Percentiles rank a stretch among this genome's conserved stretches.
These are phyloP conservation scores for Didymella lethalis DNA, from an alignment of 2,329 filamentous ascomycete genomes.

Conservation along the genomic window DNA sequence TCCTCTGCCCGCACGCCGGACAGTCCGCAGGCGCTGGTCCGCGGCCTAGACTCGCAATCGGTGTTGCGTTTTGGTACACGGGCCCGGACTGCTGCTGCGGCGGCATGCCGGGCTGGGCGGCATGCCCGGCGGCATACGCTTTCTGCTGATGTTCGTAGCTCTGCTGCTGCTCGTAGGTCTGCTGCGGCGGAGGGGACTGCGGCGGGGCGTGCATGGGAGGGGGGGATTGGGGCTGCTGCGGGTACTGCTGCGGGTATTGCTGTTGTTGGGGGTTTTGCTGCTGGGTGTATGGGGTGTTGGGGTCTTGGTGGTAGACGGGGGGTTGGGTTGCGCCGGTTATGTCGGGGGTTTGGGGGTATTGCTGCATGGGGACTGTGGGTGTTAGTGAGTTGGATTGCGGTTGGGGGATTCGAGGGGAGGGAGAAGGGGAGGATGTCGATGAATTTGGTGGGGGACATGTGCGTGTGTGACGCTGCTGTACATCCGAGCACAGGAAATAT, in stretches of 20 bases:
- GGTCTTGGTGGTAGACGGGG: conserved; percentile 46
- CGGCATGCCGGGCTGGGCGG: conserved; percentile 42
- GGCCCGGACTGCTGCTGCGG: conserved; percentile 45
- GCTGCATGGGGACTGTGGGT: conserved; percentile 48
- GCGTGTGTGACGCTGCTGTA: background rate
- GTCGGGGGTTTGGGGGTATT: conserved; percentile 47
- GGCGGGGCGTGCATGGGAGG: background rate
- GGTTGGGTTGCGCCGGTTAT: conserved; percentile 36
- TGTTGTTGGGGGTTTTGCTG: conserved; percentile 21
- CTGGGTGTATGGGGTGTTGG: conserved; percentile 37
- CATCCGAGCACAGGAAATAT: background rate
- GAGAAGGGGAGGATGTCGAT: background rate
- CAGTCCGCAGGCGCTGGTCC: conserved; percentile 57
- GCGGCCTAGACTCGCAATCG: conserved; percentile 43
- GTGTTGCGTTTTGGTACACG: conserved; percentile 49
- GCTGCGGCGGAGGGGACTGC: conserved; percentile 37
- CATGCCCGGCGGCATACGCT: background rate
- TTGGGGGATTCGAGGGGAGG: background rate
- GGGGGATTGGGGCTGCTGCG: background rate
- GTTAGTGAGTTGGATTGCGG: conserved; percentile 19
- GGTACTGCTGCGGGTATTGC: conserved; percentile 6
- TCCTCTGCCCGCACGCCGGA: conserved; percentile 55
- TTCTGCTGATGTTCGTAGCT: conserved; percentile 14
- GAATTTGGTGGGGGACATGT: no score
- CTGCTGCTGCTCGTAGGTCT: conserved; percentile 15